Percentiles rank a stretch among this genome's conserved stretches.
Evolutionary conservation across 2,329 filamentous ascomycete species (phyloP).

Genomic region (Xylaria sp.): DNA sequence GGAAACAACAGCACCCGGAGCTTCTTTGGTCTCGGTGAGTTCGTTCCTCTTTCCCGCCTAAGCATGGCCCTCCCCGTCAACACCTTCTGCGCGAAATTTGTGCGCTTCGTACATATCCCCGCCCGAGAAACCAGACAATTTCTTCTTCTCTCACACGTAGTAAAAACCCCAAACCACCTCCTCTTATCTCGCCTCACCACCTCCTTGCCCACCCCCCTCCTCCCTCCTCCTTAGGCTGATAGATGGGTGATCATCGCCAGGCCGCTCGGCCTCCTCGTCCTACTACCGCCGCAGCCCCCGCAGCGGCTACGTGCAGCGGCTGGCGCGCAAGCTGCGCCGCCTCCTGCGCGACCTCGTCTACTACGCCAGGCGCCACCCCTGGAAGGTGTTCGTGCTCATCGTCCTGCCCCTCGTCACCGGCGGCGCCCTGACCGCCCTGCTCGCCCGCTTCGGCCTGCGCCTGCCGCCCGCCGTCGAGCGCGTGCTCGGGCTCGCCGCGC

Average conservation of each 20-base stretch:
- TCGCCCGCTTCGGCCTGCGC: slow-evolving; percentile 77
- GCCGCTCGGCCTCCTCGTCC: slow-evolving; percentile 58
- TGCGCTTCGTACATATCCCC: neutral
- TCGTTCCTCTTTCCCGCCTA: neutral
- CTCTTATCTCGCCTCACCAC: no score
- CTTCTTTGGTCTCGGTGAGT: slow-evolving; percentile 37
- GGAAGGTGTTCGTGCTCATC: slow-evolving; percentile 85
- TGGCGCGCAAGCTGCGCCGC: slow-evolving; percentile 75
- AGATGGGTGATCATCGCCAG: no score
- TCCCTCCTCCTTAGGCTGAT: no score
- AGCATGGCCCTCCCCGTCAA: neutral
- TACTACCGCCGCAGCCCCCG: slow-evolving; percentile 84
- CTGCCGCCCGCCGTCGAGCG: slow-evolving; percentile 67
- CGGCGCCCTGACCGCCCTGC: slow-evolving; percentile 76
- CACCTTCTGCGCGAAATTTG: no score
- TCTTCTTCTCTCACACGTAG: no score
- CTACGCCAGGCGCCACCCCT: slow-evolving; percentile 80
- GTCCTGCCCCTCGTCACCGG: slow-evolving; percentile 86
- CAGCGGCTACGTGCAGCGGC: slow-evolving; percentile 72
- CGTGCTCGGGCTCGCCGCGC: slow-evolving; percentile 57
- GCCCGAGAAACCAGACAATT: no score
- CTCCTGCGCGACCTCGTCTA: slow-evolving; percentile 79
- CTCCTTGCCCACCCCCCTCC: neutral
- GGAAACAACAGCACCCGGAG: slow-evolving; percentile 38
- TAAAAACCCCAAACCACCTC: no score